Base-by-base conservation (phyloP, 192 early-diverging fungal genomes). In the Mortierella claussenii region DNA sequence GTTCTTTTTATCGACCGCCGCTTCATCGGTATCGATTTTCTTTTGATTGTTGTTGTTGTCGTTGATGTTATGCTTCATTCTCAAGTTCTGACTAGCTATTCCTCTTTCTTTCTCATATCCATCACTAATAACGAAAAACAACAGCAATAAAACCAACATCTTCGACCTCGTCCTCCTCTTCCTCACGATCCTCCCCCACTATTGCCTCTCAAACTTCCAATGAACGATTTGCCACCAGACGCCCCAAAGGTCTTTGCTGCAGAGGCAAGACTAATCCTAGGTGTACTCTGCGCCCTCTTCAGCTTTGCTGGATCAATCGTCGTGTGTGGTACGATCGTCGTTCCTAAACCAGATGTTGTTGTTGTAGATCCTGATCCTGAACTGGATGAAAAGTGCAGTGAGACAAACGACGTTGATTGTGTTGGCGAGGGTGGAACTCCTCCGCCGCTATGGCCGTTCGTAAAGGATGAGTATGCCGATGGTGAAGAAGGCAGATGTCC, bases 211-310 rank as follows among this genome's bases (percentile, higher is more conserved):
- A 75, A 33, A 56, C 70, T 74, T 3, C 63, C 63, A 7, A 75
- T 75, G 31, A 75, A 75, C 3, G 71, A 75, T 40, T 75, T 75
- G 6, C 71, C 71, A 9, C 71, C 63, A 2, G 71, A 65, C 3
- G 63, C 40, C 4, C 71, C 71, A 60, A 75, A 58, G 8, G 63
- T 55, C 63, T 75, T 75, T 47, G 71, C 71, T 17, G 71, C 71
- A 15, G 71, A 60, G 1, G 63, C 71, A 5, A 75, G 45, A 33
- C 13, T 74, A 36, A 75, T 75, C 44, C 62, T 59, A 0, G 71
- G 71, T 11, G 71, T 59, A 31, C 71, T 75, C 52, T 75, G 71
- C 3, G 71, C 71, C 4, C 71, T 56, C 57, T 75, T 75, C 13
- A 75, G 52, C 26, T 75, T 75, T 20, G 71, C 57, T 37, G 63